phyloP scores from a whole-genome alignment of 1,284 basidiomycete genomes.

The Megacollybia platyphylla region DNA sequence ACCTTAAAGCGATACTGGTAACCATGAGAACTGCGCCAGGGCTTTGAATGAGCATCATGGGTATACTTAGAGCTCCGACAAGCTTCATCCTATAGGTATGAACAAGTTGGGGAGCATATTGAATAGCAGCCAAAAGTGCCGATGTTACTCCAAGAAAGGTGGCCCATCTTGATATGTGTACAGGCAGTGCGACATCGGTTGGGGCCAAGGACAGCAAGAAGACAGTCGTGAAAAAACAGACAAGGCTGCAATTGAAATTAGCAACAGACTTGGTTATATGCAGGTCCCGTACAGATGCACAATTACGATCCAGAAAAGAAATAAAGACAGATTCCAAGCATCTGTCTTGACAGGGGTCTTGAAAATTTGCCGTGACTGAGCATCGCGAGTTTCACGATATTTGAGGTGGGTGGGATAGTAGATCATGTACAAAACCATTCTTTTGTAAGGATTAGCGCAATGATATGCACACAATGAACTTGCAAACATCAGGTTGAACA shows the following conservation, averaged over 20 bases:
- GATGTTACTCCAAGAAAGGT: slow-evolving; percentile 82
- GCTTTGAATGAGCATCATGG: slow-evolving; percentile 91
- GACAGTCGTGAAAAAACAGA: slow-evolving; percentile 41
- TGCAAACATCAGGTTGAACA: slow-evolving; percentile 78
- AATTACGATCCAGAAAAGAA: slow-evolving; percentile 60
- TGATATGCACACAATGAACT: background rate
- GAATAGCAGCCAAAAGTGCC: slow-evolving; percentile 65
- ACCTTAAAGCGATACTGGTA: slow-evolving; percentile 68
- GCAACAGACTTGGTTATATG: too few relatives aligned
- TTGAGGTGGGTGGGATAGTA: slow-evolving; percentile 85
- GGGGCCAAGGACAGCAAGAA: slow-evolving; percentile 30
- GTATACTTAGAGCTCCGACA: slow-evolving; percentile 86
- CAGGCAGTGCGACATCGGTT: slow-evolving; percentile 15
- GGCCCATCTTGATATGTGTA: slow-evolving; percentile 55
- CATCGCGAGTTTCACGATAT: slow-evolving; percentile 39
- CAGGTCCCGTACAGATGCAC: slow-evolving; percentile 58
- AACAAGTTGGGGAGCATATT: slow-evolving; percentile 82
- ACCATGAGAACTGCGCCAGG: slow-evolving; percentile 89
- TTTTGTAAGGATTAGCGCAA: slow-evolving; percentile 16
- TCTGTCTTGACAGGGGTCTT: slow-evolving; percentile 40
- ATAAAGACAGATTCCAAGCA: slow-evolving; percentile 69
- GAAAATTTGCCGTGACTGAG: slow-evolving; percentile 25
- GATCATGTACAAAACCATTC: slow-evolving; percentile 81
- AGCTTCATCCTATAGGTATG: slow-evolving; percentile 71
- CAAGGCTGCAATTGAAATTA: slow-evolving; percentile 23